phyloP scores from a whole-genome alignment of 2,329 filamentous ascomycete species.

The Verticillium zaregamsianum region DNA sequence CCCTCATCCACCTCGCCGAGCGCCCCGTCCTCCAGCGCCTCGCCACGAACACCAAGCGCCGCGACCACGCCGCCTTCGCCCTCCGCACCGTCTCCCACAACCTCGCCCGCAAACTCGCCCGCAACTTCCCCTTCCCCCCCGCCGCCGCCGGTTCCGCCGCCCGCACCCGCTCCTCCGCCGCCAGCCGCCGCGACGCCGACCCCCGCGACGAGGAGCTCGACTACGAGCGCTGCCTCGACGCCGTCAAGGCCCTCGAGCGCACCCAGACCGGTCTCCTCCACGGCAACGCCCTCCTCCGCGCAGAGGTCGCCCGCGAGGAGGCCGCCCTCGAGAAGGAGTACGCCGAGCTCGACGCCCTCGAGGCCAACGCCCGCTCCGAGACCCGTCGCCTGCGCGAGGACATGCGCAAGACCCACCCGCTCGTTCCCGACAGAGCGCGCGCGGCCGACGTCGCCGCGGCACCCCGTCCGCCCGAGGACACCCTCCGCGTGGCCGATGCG shows the following conservation, averaged over 20 bases:
- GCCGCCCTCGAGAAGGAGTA: slow-evolving; percentile 52
- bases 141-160: slow-evolving; percentile 25
- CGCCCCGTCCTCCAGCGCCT: slow-evolving; percentile 58
- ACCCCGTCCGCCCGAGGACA: not conserved
- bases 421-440: slow-evolving; percentile 36
- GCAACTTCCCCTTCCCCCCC: slow-evolving; percentile 64
- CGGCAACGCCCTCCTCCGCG: slow-evolving; percentile 54
- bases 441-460: not conserved
- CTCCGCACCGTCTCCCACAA: slow-evolving; percentile 51
- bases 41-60: slow-evolving; percentile 40
- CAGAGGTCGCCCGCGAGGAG: slow-evolving; percentile 55
- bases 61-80: slow-evolving; percentile 50
- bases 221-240: slow-evolving; percentile 60
- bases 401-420: slow-evolving; percentile 43
- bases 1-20: slow-evolving; percentile 54
- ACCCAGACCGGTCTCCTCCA: slow-evolving; percentile 60
- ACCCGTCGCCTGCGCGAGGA: slow-evolving; percentile 45
- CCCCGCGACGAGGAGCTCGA: slow-evolving; percentile 56
- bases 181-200: slow-evolving; percentile 19
- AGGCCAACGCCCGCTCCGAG: slow-evolving; percentile 53
- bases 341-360: slow-evolving; percentile 42
- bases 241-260: slow-evolving; percentile 50
- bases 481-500: not conserved
- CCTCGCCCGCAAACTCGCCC: slow-evolving; percentile 53
- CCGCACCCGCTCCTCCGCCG: slow-evolving; percentile 10